Conservation (phyloP, 23 red algal genomes). For the Gracilaria caudata region DNA sequence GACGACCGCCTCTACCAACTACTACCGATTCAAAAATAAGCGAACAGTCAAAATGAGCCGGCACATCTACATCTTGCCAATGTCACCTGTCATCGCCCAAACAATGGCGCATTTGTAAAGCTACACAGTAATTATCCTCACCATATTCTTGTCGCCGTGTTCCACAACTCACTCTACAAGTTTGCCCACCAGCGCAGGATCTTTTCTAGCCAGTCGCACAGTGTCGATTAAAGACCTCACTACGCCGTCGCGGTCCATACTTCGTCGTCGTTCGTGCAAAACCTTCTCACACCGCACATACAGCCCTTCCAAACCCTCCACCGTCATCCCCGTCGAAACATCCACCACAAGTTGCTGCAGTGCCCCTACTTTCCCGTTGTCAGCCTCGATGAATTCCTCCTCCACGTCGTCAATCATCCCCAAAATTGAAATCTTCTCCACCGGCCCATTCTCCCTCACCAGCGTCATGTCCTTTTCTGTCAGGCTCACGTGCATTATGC, state of each 20-base stretch:
- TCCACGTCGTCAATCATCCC: conserved; percentile 6
- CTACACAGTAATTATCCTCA: conserved; percentile 16
- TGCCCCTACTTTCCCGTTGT: conserved; percentile 5
- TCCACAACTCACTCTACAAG: conserved; percentile 52
- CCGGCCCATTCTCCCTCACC: neutral
- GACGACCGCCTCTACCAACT: neutral
- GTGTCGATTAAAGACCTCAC: conserved; percentile 35
- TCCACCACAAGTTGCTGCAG: conserved; percentile 46
- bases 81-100: conserved; percentile 15
- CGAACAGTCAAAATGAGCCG: conserved; percentile 22
- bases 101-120: conserved; percentile 35
- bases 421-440: conserved; percentile 2
- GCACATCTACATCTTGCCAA: neutral
- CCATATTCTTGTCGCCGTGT: neutral
- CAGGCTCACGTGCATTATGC: neutral
- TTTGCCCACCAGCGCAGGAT: conserved; percentile 57
- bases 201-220: conserved; percentile 45
- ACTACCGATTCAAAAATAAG: conserved; percentile 31
- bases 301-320: conserved; percentile 63
- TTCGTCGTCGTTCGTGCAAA: conserved; percentile 35
- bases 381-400: conserved; percentile 32
- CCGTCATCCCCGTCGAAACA: conserved; percentile 60
- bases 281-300: conserved; percentile 58
- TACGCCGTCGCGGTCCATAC: conserved; percentile 53
- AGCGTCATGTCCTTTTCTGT: neutral